Conservation (phyloP, 768 basidiomycete genomes). For the Trametes punicea region DNA sequence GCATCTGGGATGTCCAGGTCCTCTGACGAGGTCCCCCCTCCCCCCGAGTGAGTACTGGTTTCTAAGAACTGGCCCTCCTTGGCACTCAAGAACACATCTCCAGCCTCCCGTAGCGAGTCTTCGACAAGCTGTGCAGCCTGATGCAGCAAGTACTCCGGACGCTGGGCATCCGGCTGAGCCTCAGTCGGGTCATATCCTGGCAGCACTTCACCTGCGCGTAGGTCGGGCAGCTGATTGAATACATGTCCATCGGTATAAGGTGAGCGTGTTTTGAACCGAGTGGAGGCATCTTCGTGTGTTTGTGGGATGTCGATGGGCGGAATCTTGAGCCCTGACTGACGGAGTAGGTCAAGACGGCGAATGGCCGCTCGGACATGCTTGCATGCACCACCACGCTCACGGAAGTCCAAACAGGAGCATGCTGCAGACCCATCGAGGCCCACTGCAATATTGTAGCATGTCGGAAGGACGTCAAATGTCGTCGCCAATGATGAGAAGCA, state of each 20-base stretch:
- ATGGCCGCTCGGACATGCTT: not conserved
- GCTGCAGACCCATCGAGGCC: not conserved
- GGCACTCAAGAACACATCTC: no score
- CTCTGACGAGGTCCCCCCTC: no score
- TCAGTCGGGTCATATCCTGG: no score
- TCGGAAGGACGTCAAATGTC: not conserved
- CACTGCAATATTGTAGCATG: not conserved
- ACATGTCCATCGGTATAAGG: no score
- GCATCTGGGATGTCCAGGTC: not conserved
- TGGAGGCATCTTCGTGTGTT: not conserved
- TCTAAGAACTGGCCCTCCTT: no score
- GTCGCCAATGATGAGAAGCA: not conserved
- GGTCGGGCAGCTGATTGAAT: no score
- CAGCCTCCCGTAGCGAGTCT: no score
- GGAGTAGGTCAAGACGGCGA: not conserved
- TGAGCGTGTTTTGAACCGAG: no score
- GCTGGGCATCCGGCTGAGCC: no score
- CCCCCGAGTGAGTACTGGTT: not conserved
- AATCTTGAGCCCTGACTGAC: not conserved
- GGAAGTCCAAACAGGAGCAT: not conserved
- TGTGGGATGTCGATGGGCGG: not conserved
- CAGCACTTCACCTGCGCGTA: no score
- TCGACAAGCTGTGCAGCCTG: no score
- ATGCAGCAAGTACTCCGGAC: no score
- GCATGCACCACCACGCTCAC: not conserved